Conservation (phyloP, 1,284 basidiomycete genomes). For the Ganoderma multipileum region DNA sequence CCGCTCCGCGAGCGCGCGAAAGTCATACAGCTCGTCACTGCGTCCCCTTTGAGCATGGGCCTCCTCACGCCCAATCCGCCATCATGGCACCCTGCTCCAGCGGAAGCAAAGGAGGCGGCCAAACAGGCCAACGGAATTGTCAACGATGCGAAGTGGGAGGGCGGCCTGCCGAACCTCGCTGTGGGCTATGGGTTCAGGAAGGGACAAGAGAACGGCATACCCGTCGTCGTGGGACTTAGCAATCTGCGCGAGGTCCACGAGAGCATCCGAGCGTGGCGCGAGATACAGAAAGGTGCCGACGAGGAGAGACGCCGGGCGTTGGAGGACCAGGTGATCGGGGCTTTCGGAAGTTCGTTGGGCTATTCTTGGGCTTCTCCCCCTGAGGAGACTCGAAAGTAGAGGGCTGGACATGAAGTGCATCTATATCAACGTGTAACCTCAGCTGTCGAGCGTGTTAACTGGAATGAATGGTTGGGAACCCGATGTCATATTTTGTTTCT, state of each 20-base stretch:
- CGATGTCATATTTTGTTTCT: background rate
- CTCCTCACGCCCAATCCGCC: slow-evolving; percentile 78
- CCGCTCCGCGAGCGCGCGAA: slow-evolving; percentile 70
- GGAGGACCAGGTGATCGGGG: slow-evolving; percentile 56
- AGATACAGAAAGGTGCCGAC: slow-evolving; percentile 50
- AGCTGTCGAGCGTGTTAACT: background rate
- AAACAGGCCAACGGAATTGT: slow-evolving; percentile 41
- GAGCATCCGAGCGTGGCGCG: slow-evolving; percentile 71
- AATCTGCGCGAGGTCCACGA: slow-evolving; percentile 77
- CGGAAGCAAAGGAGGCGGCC: slow-evolving; percentile 54
- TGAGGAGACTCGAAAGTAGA: slow-evolving; percentile 5
- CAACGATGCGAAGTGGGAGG: slow-evolving; percentile 43
- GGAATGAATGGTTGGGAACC: background rate
- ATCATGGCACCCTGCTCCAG: slow-evolving; percentile 87
- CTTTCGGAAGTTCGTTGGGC: slow-evolving; percentile 43
- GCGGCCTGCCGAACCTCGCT: slow-evolving; percentile 73
- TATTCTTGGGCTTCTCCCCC: slow-evolving; percentile 63
- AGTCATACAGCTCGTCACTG: slow-evolving; percentile 78
- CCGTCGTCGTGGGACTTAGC: slow-evolving; percentile 82
- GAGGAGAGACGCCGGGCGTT: slow-evolving; percentile 51
- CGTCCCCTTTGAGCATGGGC: slow-evolving; percentile 94
- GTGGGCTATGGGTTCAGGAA: slow-evolving; percentile 74
- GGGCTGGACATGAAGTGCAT: background rate
- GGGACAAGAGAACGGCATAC: slow-evolving; percentile 55
- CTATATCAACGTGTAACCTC: background rate